Conservation (phyloP, 306 rosid species). For the Nissolia schottii region DNA sequence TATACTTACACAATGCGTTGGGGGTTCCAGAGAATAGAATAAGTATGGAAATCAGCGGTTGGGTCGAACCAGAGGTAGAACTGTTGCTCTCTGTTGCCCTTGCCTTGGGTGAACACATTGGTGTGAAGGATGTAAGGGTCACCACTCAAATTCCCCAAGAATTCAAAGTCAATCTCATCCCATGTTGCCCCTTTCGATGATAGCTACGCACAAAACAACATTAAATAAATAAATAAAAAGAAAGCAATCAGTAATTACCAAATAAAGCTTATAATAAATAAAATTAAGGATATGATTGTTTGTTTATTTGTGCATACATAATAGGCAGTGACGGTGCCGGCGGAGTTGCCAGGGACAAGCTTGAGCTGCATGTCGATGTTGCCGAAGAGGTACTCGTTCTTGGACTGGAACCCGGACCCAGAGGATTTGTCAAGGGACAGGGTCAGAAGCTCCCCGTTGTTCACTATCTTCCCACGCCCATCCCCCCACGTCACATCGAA, state of each 20-base stretch:
- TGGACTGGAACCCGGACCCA: slow-evolving; percentile 63
- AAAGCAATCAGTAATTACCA: no score
- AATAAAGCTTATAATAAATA: no score
- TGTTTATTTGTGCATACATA: slow-evolving; percentile 17
- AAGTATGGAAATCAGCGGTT: slow-evolving; percentile 61
- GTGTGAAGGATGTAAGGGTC: slow-evolving; percentile 67
- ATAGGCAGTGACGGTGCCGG: slow-evolving; percentile 55
- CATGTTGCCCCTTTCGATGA: slow-evolving; percentile 44
- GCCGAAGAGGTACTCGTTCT: slow-evolving; percentile 39
- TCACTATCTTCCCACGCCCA: slow-evolving; percentile 25
- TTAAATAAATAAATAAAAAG: no score
- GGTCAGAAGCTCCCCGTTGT: slow-evolving; percentile 28
- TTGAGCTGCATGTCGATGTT: slow-evolving; percentile 37
- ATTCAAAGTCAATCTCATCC: slow-evolving; percentile 78
- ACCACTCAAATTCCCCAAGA: slow-evolving; percentile 62
- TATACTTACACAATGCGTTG: slow-evolving; percentile 47
- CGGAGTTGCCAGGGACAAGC: slow-evolving; percentile 35
- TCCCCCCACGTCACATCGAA: slow-evolving; percentile 34
- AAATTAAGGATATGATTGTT: background rate
- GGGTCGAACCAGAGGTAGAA: slow-evolving; percentile 76
- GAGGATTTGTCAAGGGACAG: slow-evolving; percentile 52
- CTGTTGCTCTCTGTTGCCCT: slow-evolving; percentile 77
- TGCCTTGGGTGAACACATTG: slow-evolving; percentile 60
- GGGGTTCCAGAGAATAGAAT: slow-evolving; percentile 67
- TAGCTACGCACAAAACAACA: no score